These are phyloP conservation scores for Ilyonectria mors-panacis DNA, from an alignment of 2,329 filamentous ascomycete genomes.

Conservation along the genomic window DNA sequence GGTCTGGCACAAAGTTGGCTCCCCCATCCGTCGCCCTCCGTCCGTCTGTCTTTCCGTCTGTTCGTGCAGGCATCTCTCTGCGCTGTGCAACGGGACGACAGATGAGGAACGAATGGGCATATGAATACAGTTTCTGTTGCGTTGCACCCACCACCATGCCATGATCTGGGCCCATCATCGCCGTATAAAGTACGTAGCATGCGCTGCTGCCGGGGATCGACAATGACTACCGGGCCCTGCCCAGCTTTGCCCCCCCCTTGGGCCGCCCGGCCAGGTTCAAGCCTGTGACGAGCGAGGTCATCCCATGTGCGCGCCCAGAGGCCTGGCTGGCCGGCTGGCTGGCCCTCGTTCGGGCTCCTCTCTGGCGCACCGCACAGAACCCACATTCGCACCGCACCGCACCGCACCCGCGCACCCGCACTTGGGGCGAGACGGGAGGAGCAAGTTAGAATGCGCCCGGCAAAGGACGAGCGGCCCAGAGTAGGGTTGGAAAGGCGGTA, in stretches of 20 bases:
- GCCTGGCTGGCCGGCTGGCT: slow-evolving; percentile 22
- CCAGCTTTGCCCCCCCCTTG: slow-evolving; percentile 23
- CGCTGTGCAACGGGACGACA: slow-evolving; percentile 3
- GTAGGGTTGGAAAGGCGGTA: slow-evolving; percentile 27
- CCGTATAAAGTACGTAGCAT: slow-evolving; percentile 30
- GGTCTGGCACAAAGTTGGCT: slow-evolving; percentile 15
- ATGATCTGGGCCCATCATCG: slow-evolving; percentile 27
- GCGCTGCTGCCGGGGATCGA: slow-evolving; percentile 37
- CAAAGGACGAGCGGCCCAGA: slow-evolving; percentile 11
- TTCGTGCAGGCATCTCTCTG: background rate
- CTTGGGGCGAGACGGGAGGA: background rate
- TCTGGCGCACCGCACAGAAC: slow-evolving; percentile 28
- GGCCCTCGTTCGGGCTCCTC: slow-evolving; percentile 15
- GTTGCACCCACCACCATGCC: slow-evolving; percentile 23
- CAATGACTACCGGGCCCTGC: slow-evolving; percentile 33
- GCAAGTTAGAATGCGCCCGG: slow-evolving; percentile 30
- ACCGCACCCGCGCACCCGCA: slow-evolving; percentile 16
- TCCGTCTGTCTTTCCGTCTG: background rate
- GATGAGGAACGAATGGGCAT: slow-evolving; percentile 4
- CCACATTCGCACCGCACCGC: slow-evolving; percentile 28
- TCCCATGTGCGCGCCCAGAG: slow-evolving; percentile 22
- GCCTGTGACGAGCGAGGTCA: slow-evolving; percentile 28
- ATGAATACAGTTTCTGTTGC: slow-evolving; percentile 17
- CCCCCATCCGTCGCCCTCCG: background rate
- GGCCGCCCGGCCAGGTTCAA: slow-evolving; percentile 20